Percentiles rank a stretch among this genome's conserved stretches.
Evolutionary conservation across 805 yeast species (phyloP).

Genomic region (Saturnispora serradocipensis): DNA sequence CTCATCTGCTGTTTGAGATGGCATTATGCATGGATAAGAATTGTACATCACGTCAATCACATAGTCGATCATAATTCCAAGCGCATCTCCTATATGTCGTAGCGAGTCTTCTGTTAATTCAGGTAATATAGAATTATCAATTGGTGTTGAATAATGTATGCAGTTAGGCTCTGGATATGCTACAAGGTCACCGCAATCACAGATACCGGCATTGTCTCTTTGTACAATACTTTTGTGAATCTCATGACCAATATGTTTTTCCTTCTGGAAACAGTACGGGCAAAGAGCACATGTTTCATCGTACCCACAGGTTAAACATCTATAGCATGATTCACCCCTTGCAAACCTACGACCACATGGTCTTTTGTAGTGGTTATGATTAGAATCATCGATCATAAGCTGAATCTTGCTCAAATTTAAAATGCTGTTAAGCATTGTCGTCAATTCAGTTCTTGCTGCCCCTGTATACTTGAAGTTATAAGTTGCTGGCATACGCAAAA

Average conservation of each 20-base stretch:
- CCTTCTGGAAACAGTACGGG: conserved; percentile 60
- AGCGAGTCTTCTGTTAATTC: conserved; percentile 34
- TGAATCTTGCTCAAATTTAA: conserved; percentile 2
- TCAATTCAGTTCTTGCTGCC: conserved; percentile 2
- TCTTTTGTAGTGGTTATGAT: conserved; percentile 44
- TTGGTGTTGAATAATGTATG: conserved; percentile 24
- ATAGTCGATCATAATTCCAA: conserved; percentile 46
- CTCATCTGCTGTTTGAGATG: conserved; percentile 18
- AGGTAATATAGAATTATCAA: conserved; percentile 1
- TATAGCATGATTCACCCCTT: conserved; percentile 73
- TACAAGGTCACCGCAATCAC: conserved; percentile 86
- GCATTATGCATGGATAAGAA: conserved; percentile 32
- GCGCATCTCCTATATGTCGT: conserved; percentile 30
- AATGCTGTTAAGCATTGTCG: conserved; percentile 1
- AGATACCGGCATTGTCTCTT: conserved; percentile 65
- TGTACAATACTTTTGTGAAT: conserved; percentile 55
- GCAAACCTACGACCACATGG: conserved; percentile 68
- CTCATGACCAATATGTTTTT: conserved; percentile 64
- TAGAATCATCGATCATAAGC: conserved; percentile 18
- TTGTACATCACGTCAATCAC: conserved; percentile 52
- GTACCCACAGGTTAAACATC: conserved; percentile 65
- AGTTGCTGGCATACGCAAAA: conserved; percentile 5
- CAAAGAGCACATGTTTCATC: conserved; percentile 86
- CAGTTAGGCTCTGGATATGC: conserved; percentile 63
- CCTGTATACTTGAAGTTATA: conserved; percentile 10